Evolutionary conservation across 2,329 filamentous ascomycete species (phyloP).

Genomic region (Elsinoe ampelina): DNA sequence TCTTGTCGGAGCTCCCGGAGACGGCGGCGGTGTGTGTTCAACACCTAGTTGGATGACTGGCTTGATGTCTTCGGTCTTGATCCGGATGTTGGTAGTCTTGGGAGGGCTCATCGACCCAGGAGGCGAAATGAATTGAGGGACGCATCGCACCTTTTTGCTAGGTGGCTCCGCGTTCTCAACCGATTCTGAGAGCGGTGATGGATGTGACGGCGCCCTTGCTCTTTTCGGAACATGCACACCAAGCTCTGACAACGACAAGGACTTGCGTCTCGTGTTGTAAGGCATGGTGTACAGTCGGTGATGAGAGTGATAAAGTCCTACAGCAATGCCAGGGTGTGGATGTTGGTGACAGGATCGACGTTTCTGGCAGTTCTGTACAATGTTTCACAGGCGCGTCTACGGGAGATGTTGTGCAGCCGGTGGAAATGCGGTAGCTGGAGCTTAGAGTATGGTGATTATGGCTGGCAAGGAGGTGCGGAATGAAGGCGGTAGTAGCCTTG

Average conservation of each 20-base stretch:
- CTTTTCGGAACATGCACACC: slow-evolving; percentile 72
- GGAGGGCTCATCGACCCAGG: slow-evolving; percentile 33
- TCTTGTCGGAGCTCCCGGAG: slow-evolving; percentile 47
- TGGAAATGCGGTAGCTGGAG: slow-evolving; percentile 8
- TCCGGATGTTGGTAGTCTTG: slow-evolving; percentile 34
- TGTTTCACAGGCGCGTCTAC: background rate
- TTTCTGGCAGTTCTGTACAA: background rate
- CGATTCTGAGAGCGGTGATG: slow-evolving; percentile 54
- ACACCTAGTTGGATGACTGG: slow-evolving; percentile 37
- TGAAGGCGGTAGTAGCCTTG: slow-evolving; percentile 8
- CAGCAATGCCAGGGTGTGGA: background rate
- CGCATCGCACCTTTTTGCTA: slow-evolving; percentile 43
- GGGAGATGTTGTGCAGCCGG: background rate
- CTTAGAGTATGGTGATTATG: background rate
- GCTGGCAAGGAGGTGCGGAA: slow-evolving; percentile 8
- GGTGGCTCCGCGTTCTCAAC: slow-evolving; percentile 47
- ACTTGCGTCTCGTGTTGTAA: slow-evolving; percentile 96
- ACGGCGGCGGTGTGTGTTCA: slow-evolving; percentile 73
- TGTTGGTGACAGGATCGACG: background rate
- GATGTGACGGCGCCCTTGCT: slow-evolving; percentile 35
- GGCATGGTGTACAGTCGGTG: slow-evolving; percentile 51
- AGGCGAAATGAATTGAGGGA: slow-evolving; percentile 25
- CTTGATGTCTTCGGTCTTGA: slow-evolving; percentile 41
- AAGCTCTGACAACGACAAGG: slow-evolving; percentile 80
- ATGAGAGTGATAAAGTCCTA: background rate